Evolutionary conservation across 208 protist genomes (phyloP), one percentile per base, ranked within the genome.

Genomic region (Leptomonas pyrrhocoris): DNA sequence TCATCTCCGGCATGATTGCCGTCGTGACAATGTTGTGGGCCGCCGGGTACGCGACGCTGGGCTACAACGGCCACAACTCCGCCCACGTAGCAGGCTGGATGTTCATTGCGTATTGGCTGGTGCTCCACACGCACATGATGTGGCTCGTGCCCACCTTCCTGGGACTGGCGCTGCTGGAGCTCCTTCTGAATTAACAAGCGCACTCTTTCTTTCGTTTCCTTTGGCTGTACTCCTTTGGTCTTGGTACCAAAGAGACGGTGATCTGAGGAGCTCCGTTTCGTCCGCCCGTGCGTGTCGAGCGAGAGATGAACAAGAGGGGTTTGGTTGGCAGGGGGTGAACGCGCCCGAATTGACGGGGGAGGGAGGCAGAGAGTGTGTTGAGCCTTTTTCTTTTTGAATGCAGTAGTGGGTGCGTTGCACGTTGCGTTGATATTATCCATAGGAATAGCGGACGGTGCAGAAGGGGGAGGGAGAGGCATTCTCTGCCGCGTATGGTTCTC

Each of bases 1-100:
- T 93, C 31, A 79, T 97, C 13, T 91, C 88, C 0, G 89, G 90
- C 27, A 92, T 94, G 51, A 84, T 97, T 57, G 77, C 80, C 25
- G 81, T 95, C n/a, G 90, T 83, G 66, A 74, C 82, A 11, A 93
- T 95, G 81, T 65, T 95, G 23, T 94, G 93, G 88, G 81, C 84
- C 13, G 85, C 87, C 19, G 86, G 81, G 9, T 97, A 92, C 73
- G 83, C 89, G 25, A 94, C 88, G 19, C 80, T 96, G n/a, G 92
- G 89, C 19, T 94, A 90, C 79, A 94, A 94, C 62, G 86, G 89
- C 31, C 84, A 93, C 80, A 93, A 87, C 72, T 86, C 73, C 55
- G 89, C 88, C 0, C 89, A 94, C 64, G 69, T 83, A 16, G 87
- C 92, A 0, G 87, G 87, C 2, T 94, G 84, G 89, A 69, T 86